Percentiles rank a stretch among this genome's conserved stretches.
Conservation (phyloP, 257 asterid genomes). For the Gentiana dahurica region DNA sequence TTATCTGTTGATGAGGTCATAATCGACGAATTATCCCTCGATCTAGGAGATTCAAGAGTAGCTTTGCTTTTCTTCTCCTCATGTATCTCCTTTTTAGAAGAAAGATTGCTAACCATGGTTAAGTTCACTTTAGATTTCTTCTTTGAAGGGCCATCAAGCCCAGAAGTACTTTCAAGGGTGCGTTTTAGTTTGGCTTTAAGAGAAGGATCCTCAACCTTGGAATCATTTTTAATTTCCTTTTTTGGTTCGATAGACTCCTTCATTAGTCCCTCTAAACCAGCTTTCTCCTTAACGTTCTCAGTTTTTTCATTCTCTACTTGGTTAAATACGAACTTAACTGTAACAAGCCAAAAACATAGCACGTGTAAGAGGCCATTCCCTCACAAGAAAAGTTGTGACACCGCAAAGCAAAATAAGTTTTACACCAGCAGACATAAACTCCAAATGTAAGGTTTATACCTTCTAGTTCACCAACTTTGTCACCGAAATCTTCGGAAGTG, state of each 20-base stretch:
- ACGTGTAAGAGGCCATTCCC: constrained; percentile 25
- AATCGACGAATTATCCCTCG: constrained; percentile 1
- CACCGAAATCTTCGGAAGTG: constrained; percentile 43
- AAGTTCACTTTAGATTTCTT: neutral
- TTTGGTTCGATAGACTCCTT: constrained; percentile 15
- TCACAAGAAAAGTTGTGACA: constrained; percentile 6
- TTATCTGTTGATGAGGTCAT: constrained; percentile 16
- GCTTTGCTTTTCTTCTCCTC: neutral
- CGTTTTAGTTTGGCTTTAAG: no score
- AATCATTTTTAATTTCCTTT: constrained; percentile 12
- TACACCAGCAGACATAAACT: no score
- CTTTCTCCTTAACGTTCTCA: constrained; percentile 13
- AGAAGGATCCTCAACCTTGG: constrained; percentile 16
- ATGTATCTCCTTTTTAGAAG: neutral
- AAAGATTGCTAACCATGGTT: no score
- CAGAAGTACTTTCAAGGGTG: neutral
- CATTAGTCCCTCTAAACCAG: constrained; percentile 1
- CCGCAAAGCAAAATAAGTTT: neutral
- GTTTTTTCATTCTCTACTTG: constrained; percentile 22
- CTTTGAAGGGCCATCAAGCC: constrained; percentile 1
- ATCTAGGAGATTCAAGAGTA: neutral
- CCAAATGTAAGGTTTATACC: constrained; percentile 24
- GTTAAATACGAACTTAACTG: constrained; percentile 76
- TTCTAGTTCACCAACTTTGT: constrained; percentile 65
- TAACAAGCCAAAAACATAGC: constrained; percentile 25